phyloP scores from a whole-genome alignment of 192 early-diverging fungal genomes.

The Pilaira anomala region DNA sequence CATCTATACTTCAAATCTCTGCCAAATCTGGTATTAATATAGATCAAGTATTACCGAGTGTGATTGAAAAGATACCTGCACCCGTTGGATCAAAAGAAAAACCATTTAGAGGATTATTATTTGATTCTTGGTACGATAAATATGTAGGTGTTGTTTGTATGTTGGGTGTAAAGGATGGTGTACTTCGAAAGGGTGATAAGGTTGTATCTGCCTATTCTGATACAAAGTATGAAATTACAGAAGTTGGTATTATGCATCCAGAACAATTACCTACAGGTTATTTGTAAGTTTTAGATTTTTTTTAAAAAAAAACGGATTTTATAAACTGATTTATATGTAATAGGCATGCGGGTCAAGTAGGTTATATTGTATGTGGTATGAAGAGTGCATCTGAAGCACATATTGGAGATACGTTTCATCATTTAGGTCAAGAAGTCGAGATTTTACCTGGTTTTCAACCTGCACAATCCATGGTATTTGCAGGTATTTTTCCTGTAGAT shows the following conservation, averaged over 20 bases:
- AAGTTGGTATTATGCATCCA: slow-evolving; percentile 93
- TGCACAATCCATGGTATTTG: slow-evolving; percentile 94
- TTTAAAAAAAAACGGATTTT: slow-evolving; percentile 22
- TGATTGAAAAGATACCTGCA: slow-evolving; percentile 77
- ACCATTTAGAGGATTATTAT: slow-evolving; percentile 86
- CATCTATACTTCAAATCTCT: slow-evolving; percentile 67
- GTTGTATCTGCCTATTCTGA: slow-evolving; percentile 79
- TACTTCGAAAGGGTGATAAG: slow-evolving; percentile 74
- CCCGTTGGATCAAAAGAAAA: slow-evolving; percentile 60
- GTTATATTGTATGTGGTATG: slow-evolving; percentile 91
- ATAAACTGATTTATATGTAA: not conserved
- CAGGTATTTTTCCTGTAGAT: slow-evolving; percentile 91
- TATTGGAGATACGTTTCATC: slow-evolving; percentile 94
- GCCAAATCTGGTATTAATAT: slow-evolving; percentile 83
- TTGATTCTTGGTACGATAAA: slow-evolving; percentile 98
- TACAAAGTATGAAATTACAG: slow-evolving; percentile 69
- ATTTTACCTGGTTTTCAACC: slow-evolving; percentile 87
- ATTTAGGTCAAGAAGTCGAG: slow-evolving; percentile 60
- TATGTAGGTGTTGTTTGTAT: slow-evolving; percentile 97
- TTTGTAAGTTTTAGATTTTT: slow-evolving; percentile 38
- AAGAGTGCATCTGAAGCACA: slow-evolving; percentile 88
- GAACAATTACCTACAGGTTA: slow-evolving; percentile 68
- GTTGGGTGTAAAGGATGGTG: slow-evolving; percentile 85
- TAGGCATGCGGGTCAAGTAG: slow-evolving; percentile 79
- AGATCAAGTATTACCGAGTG: slow-evolving; percentile 66